Conservation (phyloP, 2,329 filamentous ascomycete species). For the Cyphellophora attinorum region DNA sequence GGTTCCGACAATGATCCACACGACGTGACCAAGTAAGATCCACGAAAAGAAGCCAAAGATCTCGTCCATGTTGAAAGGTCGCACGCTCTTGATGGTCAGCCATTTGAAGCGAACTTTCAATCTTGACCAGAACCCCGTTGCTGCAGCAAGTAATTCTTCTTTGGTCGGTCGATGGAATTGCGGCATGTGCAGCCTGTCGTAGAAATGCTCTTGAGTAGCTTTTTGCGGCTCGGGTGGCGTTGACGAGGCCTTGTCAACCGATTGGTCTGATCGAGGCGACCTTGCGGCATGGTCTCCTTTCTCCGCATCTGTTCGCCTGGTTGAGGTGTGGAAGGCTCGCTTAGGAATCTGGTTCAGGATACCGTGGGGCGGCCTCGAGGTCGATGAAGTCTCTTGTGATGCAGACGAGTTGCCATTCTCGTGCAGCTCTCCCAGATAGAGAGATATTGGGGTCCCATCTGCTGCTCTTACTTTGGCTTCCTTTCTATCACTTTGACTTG, state of each 20-base stretch:
- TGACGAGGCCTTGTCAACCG: background rate
- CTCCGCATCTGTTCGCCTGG: background rate
- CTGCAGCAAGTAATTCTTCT: slow-evolving; percentile 83
- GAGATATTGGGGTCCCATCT: background rate
- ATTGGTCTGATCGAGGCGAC: background rate
- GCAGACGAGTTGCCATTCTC: background rate
- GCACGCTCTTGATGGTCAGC: slow-evolving; percentile 86
- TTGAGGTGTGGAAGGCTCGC: slow-evolving; percentile 1
- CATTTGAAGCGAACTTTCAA: slow-evolving; percentile 92
- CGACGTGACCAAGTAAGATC: slow-evolving; percentile 84
- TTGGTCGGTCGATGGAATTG: slow-evolving; percentile 76
- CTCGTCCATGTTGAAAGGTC: slow-evolving; percentile 93
- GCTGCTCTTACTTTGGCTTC: background rate
- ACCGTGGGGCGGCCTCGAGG: background rate
- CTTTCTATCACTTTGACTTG: background rate
- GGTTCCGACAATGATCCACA: slow-evolving; percentile 94
- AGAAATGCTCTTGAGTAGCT: slow-evolving; percentile 32
- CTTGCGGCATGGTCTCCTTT: background rate
- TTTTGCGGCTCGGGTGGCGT: background rate
- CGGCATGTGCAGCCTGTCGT: slow-evolving; percentile 59
- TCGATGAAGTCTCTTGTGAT: background rate
- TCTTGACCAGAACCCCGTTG: slow-evolving; percentile 85
- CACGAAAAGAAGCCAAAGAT: slow-evolving; percentile 93
- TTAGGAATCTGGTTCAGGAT: background rate
- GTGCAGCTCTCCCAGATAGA: no score